phyloP scores from a whole-genome alignment of 345 rosid genomes.

The Sisymbrium altissimum region DNA sequence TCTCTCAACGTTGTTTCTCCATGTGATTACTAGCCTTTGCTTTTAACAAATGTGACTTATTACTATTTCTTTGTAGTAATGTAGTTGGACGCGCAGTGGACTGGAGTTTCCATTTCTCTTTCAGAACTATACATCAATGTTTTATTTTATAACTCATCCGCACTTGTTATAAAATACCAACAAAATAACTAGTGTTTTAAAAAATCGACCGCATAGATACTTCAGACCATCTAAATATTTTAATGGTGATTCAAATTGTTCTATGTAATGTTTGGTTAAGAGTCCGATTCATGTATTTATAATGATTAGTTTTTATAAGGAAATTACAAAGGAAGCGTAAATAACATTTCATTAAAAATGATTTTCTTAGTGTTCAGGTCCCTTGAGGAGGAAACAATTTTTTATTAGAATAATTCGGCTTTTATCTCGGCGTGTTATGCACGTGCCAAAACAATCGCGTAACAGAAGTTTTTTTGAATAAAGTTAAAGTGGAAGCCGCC shows the following conservation, averaged over 20 bases:
- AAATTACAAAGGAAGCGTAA: too few species aligned
- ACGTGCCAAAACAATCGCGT: conserved; percentile 18
- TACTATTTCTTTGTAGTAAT: too few species aligned
- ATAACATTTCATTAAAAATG: too few species aligned
- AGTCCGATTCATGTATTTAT: too few species aligned
- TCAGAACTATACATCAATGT: not conserved
- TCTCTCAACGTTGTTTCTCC: not conserved
- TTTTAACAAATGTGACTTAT: not conserved
- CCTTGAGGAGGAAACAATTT: not conserved
- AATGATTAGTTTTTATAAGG: too few species aligned
- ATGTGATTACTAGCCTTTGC: not conserved
- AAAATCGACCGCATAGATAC: too few species aligned
- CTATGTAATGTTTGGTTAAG: too few species aligned
- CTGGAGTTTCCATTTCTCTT: not conserved
- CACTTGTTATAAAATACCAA: too few species aligned
- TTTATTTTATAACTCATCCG: not conserved
- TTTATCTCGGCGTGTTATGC: not conserved
- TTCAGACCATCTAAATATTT: too few species aligned
- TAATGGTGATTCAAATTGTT: too few species aligned
- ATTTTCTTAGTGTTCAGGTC: too few species aligned
- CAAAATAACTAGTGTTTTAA: not conserved
- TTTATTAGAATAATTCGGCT: not conserved
- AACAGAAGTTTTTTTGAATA: not conserved
- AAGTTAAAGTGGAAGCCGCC: conserved; percentile 25
- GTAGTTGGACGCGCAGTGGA: too few species aligned